These are phyloP conservation scores for Exsudoporus floridanus DNA, from an alignment of 1,284 basidiomycete genomes.

Conservation along the genomic window DNA sequence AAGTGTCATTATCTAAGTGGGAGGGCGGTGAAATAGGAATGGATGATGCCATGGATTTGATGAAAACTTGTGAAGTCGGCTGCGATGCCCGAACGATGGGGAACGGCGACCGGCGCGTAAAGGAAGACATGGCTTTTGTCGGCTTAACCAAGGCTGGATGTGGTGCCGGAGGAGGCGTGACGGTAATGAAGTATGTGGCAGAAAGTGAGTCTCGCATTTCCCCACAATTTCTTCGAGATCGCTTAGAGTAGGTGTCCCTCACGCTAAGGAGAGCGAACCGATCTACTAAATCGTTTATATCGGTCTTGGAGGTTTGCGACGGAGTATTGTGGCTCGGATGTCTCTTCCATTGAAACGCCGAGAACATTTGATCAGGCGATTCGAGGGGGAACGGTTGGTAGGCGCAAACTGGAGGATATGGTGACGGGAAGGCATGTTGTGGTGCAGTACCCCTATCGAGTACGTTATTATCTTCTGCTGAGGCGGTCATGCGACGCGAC, in stretches of 20 bases:
- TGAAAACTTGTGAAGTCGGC: background rate
- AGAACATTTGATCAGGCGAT: background rate
- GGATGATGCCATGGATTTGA: background rate
- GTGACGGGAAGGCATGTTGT: conserved; percentile 39
- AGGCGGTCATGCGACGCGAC: background rate
- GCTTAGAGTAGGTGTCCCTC: background rate
- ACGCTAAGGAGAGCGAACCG: conserved; percentile 17
- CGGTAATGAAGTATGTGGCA: background rate
- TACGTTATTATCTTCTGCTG: background rate
- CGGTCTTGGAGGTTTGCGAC: background rate
- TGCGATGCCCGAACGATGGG: background rate
- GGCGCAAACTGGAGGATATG: conserved; percentile 28
- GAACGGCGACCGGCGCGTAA: background rate
- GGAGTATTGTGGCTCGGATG: background rate
- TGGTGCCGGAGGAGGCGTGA: background rate
- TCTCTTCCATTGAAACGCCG: background rate
- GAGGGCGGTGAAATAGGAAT: background rate
- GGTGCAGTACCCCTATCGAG: conserved; percentile 19
- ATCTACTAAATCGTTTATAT: conserved; percentile 17
- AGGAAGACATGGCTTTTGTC: background rate
- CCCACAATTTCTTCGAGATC: background rate
- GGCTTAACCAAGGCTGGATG: background rate
- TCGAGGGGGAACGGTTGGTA: conserved; percentile 32
- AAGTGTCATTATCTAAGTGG: background rate
- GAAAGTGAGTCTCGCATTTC: background rate